Evolutionary conservation across 495 filamentous ascomycete species (phyloP).

Genomic region (Barbatosphaeria neglecta): DNA sequence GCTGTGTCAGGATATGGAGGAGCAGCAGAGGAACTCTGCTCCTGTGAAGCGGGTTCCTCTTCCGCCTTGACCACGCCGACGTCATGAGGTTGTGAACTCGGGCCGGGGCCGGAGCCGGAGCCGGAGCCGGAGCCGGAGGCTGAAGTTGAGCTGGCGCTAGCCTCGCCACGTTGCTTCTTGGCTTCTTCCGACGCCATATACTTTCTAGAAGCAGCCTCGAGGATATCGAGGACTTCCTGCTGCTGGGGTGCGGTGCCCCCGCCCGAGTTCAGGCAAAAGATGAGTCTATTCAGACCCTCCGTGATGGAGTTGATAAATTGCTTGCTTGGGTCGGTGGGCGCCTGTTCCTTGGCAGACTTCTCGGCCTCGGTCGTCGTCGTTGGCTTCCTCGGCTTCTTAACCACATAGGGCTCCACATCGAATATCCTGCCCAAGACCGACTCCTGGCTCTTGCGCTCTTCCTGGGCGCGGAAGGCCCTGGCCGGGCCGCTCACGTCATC

Average conservation of each 20-base stretch:
- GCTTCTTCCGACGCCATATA: conserved; percentile 26
- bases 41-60: conserved; percentile 4
- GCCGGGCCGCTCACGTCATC: conserved; percentile 23
- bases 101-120: background rate
- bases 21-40: conserved; percentile 4
- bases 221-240: conserved; percentile 27
- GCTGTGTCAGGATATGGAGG: conserved; percentile 5
- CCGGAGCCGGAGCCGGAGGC: conserved; percentile 1
- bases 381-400: conserved; percentile 13
- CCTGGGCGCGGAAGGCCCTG: conserved; percentile 27
- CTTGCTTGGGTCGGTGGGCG: conserved; percentile 10
- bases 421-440: conserved; percentile 42
- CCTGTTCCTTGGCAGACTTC: conserved; percentile 14
- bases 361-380: conserved; percentile 15
- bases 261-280: conserved; percentile 17
- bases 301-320: conserved; percentile 33
- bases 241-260: conserved; percentile 13
- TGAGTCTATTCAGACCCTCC: conserved; percentile 19
- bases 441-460: conserved; percentile 43
- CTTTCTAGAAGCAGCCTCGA: conserved; percentile 31
- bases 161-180: conserved; percentile 1
- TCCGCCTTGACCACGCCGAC: background rate
- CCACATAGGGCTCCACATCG: conserved; percentile 26
- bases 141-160: background rate
- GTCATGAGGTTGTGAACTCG: too few relatives aligned